A percentile compares a stretch with the other conserved stretches of the same genome.
Evolutionary conservation across 148 eudicot genomes (phyloP).

Genomic region (Cornus controversa): DNA sequence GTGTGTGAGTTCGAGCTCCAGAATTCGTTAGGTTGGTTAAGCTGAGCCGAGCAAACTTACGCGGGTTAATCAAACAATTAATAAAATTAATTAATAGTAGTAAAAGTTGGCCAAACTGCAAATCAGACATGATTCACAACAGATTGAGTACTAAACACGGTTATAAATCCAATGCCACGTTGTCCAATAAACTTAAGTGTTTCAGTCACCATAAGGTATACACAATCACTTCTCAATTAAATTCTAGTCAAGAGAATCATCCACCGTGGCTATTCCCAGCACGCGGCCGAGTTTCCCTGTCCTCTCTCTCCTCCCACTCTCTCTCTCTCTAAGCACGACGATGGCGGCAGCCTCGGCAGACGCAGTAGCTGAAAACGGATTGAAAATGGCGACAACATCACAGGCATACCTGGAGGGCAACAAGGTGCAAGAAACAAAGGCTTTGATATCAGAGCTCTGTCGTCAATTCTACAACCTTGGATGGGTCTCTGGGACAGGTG

Average conservation of each 20-base stretch:
- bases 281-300: not conserved
- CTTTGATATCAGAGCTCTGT: constrained; percentile 75
- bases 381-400: constrained; percentile 35
- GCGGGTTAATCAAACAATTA: no score
- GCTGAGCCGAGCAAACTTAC: no score
- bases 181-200: not conserved
- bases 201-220: not conserved
- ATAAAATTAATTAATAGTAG: no score
- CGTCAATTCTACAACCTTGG: constrained; percentile 87
- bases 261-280: not conserved
- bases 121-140: no score
- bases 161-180: constrained; percentile 1
- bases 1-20: no score
- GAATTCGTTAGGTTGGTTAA: no score
- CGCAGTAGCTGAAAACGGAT: constrained; percentile 36
- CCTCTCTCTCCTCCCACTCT: not conserved
- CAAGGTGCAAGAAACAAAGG: constrained; percentile 63
- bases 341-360: constrained; percentile 42
- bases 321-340: constrained; percentile 4
- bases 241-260: not conserved
- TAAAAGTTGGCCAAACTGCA: no score
- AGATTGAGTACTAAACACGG: not conserved
- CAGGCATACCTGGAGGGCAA: constrained; percentile 69
- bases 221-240: not conserved
- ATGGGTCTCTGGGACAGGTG: constrained; percentile 99